Evolutionary conservation across 2,329 filamentous ascomycete species (phyloP), one percentile per base, ranked within the genome.

Genomic region (Exophiala dermatitidis): DNA sequence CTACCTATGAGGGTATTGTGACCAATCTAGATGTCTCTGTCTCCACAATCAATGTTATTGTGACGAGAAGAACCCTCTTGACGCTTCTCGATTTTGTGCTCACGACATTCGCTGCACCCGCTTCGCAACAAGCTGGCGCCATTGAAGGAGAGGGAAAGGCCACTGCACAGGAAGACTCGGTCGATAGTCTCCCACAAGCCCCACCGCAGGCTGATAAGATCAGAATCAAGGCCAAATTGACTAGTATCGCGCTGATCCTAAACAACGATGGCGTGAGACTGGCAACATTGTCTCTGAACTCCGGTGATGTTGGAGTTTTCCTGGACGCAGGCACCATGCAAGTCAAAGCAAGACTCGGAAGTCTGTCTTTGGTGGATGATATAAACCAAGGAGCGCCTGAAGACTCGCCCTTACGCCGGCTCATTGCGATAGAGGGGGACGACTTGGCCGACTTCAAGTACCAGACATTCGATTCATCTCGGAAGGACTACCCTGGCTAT

Each of bases 251-350:
- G 2, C 77, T 98, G 30, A 91, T 98, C 58, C 76, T 99, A 51
- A 99, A 99, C 68, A 97, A 98, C 60, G 94, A 99, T 67, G 93
- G 93, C 0, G 94, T 97, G 53, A 83, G 93, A 29, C 78, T 99
- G 30, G 93, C 93, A 30, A 98, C 93, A 0, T 72, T 98, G 12
- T 93, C 90, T 50, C 82, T 99, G 64, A 94, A 89, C 61, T 91
- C 93, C 55, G 93, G 90, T 1, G 88, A 96, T 66, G 85, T 96
- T 33, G 88, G 88, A 1, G 84, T 98, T 4, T 95, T 95, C 72
- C 74, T 98, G 3, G 82, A 86, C 47, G 90, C 86, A 38, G 88
- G 84, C 62, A 85, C 88, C 0, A 93, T 98, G 87, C 82, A 88
- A 33, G 82, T 98, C 29, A 88, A 85, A 45, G 89, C 90, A 9